Conservation (phyloP, 768 basidiomycete genomes). For the Tricholoma flavovirens region DNA sequence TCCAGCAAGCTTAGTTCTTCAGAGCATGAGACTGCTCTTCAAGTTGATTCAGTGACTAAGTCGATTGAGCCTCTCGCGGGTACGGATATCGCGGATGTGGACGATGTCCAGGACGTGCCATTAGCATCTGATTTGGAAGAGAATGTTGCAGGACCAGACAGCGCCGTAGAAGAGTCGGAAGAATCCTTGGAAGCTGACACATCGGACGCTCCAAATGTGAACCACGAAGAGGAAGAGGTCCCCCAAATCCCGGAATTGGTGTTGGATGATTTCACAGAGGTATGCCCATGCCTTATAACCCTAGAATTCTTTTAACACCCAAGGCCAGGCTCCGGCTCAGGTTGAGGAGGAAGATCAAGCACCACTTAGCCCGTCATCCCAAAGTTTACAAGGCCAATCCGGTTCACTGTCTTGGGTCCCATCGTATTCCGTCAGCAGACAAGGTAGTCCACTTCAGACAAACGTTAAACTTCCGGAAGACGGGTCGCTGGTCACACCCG, state of each 20-base stretch:
- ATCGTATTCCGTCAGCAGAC: slow-evolving; percentile 30
- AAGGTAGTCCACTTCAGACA: slow-evolving; percentile 22
- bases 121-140: not conserved
- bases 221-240: not conserved
- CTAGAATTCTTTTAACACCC: not conserved
- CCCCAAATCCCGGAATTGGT: slow-evolving; percentile 7
- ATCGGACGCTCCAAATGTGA: not conserved
- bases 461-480: slow-evolving; percentile 11
- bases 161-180: not conserved
- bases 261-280: slow-evolving; percentile 7
- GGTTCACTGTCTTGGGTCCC: slow-evolving; percentile 28
- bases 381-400: slow-evolving; percentile 16
- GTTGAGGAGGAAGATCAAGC: not conserved
- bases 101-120: not conserved
- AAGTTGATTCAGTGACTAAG: not conserved
- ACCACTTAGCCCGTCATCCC: not conserved
- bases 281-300: not conserved
- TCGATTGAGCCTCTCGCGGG: not conserved
- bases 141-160: not conserved
- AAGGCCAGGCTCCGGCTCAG: slow-evolving; percentile 1
- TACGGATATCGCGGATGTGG: not conserved
- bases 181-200: not conserved
- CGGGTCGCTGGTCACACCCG: not conserved
- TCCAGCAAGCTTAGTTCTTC: not conserved
- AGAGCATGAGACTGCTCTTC: not conserved